Conservation (phyloP, 306 rosid genomes). For the Vigna nakashimae region DNA sequence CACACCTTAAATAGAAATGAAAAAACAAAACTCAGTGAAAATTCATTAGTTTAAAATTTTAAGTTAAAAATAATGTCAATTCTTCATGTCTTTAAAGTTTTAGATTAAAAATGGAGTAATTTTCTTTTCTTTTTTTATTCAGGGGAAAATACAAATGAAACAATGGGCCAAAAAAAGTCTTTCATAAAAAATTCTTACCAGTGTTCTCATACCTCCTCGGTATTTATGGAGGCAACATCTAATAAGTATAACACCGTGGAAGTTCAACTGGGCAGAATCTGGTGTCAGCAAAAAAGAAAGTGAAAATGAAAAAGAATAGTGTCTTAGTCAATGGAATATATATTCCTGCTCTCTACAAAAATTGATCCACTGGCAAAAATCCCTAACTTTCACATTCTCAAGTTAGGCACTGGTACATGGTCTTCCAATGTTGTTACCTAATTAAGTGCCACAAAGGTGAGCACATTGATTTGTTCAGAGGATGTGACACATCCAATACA, state of each 20-base stretch:
- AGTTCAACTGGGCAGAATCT: conserved; percentile 44
- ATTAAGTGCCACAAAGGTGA: conserved; percentile 60
- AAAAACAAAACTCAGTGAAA: too few relatives aligned
- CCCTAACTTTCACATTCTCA: conserved; percentile 44
- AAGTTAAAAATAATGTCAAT: too few relatives aligned
- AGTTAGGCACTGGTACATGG: conserved; percentile 44
- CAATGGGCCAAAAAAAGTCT: conserved; percentile 30
- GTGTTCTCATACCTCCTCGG: conserved; percentile 23
- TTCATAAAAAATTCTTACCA: conserved; percentile 36
- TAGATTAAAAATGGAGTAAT: background rate
- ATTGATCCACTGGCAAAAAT: conserved; percentile 31
- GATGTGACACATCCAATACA: conserved; percentile 63
- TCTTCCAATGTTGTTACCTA: conserved; percentile 53
- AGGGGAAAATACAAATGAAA: conserved; percentile 26
- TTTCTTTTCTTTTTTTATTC: conserved; percentile 19
- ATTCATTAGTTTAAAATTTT: too few relatives aligned
- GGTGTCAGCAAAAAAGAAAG: conserved; percentile 5
- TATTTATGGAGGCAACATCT: conserved; percentile 38
- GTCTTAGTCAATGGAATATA: conserved; percentile 37
- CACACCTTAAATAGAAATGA: too few relatives aligned
- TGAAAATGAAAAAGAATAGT: conserved; percentile 31
- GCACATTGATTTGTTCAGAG: conserved; percentile 64
- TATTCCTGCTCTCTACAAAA: conserved; percentile 44
- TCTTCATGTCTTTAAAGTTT: too few relatives aligned
- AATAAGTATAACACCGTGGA: conserved; percentile 35